Conservation (phyloP, 768 basidiomycete species). For the Russula dissimulans region DNA sequence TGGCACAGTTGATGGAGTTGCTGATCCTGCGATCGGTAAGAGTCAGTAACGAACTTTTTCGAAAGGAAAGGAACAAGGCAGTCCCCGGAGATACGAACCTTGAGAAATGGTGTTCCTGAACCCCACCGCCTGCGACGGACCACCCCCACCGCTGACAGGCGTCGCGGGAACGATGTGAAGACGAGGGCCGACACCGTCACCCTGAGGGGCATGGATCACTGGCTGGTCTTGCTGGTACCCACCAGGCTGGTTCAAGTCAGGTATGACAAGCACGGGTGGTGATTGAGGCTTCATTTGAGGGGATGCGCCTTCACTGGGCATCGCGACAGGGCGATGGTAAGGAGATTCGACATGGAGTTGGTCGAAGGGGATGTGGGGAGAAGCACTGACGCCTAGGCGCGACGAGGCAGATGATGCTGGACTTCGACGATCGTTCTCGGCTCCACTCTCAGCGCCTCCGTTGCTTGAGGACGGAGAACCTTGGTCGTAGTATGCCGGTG, state of each 20-base stretch:
- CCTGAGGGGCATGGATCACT: conserved; percentile 55
- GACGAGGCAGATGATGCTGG: conserved; percentile 65
- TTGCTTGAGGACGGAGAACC: conserved; percentile 53
- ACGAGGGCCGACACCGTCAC: conserved; percentile 45
- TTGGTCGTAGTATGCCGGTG: conserved; percentile 44
- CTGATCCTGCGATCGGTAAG: conserved; percentile 17
- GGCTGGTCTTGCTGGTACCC: conserved; percentile 35
- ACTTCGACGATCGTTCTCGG: conserved; percentile 41
- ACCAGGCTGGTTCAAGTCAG: conserved; percentile 36
- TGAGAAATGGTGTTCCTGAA: conserved; percentile 48
- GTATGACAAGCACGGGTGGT: conserved; percentile 51
- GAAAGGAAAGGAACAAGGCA: conserved; percentile 1
- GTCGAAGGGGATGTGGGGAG: conserved; percentile 50
- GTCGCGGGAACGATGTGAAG: conserved; percentile 80
- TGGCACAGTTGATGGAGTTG: conserved; percentile 18
- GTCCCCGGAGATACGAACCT: conserved; percentile 32
- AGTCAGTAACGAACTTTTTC: conserved; percentile 4
- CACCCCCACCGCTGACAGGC: conserved; percentile 57
- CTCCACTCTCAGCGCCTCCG: conserved; percentile 36
- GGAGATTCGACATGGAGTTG: conserved; percentile 58
- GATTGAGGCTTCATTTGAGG: conserved; percentile 48
- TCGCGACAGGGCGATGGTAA: conserved; percentile 39
- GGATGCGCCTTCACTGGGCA: conserved; percentile 35
- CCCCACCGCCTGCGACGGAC: conserved; percentile 35
- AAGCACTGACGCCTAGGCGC: conserved; percentile 37